Base-by-base conservation (phyloP, 176 grass and related monocot species). In the Carex kokanica region DNA sequence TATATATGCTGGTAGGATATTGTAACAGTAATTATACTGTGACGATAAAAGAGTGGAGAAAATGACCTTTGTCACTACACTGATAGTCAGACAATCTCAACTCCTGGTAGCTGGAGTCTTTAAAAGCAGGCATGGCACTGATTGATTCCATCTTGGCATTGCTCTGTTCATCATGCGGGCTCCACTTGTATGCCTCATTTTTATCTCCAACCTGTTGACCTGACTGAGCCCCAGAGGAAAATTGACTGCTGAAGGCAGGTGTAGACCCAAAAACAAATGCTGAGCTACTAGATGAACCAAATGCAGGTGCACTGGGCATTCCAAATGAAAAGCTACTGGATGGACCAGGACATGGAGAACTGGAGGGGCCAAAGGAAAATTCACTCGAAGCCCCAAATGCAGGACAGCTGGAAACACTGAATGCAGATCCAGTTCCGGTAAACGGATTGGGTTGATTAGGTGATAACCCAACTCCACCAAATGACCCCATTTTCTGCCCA, bases 121-220 rank as follows among this genome's bases (percentile, higher is more conserved):
- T 51, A 67, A 51, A 82, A 66, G 27, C 21, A 54, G 80, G 60
- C 61, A 65, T 82, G 23, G 12, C 80, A 53, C 25, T 23, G 14
- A 24, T 25, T 11, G 78, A 47, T 60, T 81, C 27, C 11, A 49
- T 47, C 38, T 67, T 82, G 6, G 36, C 61, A 65, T 66, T 52
- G 31, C 34, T 67, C 16, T 82, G 36, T 54, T 43, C 80, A 31
- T 67, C 80, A 67, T 52, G 16, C 1, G 18, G 60, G 4, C 23
- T 82, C 15, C 63, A 65, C 27, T 31, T 82, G 38, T 67, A 67
- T 25, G 15, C 80, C 80, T 62, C 80, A 65, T 67, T 67, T 82
- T 64, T 82, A 31, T 51, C 67, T 10, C 61, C 80, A 52, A 14
- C 80, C 2, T 66, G 40, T 67, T 82, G 80, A 66, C 23, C 80